These are phyloP conservation scores for Auricularia auricula-judae DNA, from an alignment of 768 basidiomycete genomes.

Conservation along the genomic window DNA sequence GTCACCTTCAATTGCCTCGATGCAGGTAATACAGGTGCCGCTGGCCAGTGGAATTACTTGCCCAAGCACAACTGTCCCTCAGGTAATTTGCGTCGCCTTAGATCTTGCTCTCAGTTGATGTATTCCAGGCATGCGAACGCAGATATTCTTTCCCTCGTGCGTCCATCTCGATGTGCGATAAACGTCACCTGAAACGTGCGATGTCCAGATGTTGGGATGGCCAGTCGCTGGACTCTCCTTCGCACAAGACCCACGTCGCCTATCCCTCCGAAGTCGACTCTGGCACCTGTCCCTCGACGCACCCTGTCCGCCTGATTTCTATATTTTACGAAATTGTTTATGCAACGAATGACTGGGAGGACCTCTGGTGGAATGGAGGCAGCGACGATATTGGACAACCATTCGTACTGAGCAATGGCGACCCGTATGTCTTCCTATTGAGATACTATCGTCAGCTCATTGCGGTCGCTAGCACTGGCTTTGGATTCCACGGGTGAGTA, in stretches of 20 bases:
- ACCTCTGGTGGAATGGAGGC: conserved; percentile 15
- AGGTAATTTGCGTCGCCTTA: conserved; percentile 4
- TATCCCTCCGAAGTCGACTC: background rate
- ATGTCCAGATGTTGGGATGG: conserved; percentile 26
- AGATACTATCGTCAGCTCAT: no score
- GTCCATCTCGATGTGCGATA: background rate
- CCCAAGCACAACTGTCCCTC: conserved; percentile 14
- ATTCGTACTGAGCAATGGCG: background rate
- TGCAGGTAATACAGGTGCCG: conserved; percentile 16
- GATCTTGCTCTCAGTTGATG: background rate
- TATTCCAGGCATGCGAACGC: conserved; percentile 12
- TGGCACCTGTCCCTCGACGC: background rate
- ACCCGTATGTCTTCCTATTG: background rate
- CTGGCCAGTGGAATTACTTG: conserved; percentile 10
- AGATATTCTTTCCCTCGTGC: conserved; percentile 20
- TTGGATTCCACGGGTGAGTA: background rate
- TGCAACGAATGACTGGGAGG: conserved; percentile 4
- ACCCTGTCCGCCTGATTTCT: background rate
- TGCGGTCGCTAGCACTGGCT: background rate
- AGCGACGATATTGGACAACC: background rate
- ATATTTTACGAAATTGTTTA: background rate
- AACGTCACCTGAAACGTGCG: background rate
- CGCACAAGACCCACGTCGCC: conserved; percentile 20
- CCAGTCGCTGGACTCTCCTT: conserved; percentile 23
- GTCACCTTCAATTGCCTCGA: conserved; percentile 36